phyloP scores from a whole-genome alignment of 495 filamentous ascomycete genomes.

The Echria macrotheca region DNA sequence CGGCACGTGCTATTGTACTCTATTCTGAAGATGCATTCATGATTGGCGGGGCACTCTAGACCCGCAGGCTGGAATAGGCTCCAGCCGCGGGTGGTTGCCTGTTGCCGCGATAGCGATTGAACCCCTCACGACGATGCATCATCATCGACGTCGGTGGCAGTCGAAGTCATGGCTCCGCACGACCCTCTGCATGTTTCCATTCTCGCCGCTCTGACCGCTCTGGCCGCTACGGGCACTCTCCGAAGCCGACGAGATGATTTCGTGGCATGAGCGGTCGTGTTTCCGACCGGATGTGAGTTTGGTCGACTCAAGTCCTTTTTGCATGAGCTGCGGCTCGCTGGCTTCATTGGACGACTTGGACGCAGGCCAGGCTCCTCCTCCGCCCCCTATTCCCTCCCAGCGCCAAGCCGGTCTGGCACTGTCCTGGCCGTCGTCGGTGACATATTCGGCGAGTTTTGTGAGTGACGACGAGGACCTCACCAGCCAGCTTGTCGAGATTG shows the following conservation, averaged over 20 bases:
- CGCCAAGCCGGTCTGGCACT: conserved; percentile 3
- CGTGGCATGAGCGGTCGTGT: conserved; percentile 16
- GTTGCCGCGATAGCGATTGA: no score
- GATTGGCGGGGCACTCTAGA: no score
- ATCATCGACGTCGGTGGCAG: no score
- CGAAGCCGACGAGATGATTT: conserved; percentile 9
- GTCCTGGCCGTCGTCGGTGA: conserved; percentile 13
- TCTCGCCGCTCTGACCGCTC: no score
- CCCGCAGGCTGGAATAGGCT: no score
- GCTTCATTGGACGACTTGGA: conserved; percentile 12
- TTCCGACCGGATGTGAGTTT: conserved; percentile 15
- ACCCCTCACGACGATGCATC: no score
- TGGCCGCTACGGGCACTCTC: no score
- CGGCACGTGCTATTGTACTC: no score
- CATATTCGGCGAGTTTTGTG: conserved; percentile 2
- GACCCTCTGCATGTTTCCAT: not conserved
- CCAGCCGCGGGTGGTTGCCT: no score
- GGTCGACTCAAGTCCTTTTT: conserved; percentile 10
- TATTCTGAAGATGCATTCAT: no score
- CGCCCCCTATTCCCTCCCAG: conserved; percentile 8
- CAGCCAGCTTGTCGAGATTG: not conserved
- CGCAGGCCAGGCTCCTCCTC: conserved; percentile 9
- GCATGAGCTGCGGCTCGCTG: conserved; percentile 21
- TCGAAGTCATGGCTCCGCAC: no score
- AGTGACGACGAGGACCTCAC: conserved; percentile 6